A percentile compares a stretch with the other conserved stretches of the same genome.
These are phyloP conservation scores for Penicillium arizonense DNA, from an alignment of 495 filamentous ascomycete genomes.

Conservation along the genomic window DNA sequence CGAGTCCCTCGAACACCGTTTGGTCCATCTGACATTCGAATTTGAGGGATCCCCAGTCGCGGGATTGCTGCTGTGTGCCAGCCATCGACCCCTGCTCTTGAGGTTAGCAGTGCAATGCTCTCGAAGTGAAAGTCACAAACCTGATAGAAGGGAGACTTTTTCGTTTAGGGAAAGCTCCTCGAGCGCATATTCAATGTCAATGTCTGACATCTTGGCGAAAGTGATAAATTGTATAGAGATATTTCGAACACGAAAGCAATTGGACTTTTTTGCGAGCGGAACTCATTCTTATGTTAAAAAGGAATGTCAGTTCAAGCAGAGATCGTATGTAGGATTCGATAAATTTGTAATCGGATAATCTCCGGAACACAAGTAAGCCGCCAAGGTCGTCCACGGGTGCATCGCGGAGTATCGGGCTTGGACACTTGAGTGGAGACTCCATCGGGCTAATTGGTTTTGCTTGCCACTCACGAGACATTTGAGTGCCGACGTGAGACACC, in stretches of 20 bases:
- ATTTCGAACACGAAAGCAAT: neutral
- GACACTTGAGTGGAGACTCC: neutral
- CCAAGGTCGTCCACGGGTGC: neutral
- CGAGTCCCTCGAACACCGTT: slow-evolving; percentile 64
- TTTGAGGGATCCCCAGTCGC: slow-evolving; percentile 59
- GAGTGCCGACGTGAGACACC: no score
- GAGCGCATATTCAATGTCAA: slow-evolving; percentile 5
- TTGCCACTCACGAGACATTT: no score
- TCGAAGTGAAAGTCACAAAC: neutral
- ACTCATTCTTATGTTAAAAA: no score
- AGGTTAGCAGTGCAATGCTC: no score
- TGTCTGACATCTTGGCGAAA: neutral
- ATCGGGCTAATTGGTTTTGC: neutral
- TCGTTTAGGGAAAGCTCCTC: slow-evolving; percentile 4
- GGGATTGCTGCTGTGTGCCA: slow-evolving; percentile 69
- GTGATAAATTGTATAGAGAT: no score
- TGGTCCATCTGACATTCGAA: slow-evolving; percentile 66
- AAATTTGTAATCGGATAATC: no score
- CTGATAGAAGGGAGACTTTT: slow-evolving; percentile 7
- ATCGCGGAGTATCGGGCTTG: slow-evolving; percentile 6
- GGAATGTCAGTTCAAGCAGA: no score
- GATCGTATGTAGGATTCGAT: no score
- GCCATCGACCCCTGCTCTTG: slow-evolving; percentile 55
- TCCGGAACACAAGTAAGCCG: no score
- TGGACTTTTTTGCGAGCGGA: neutral